A percentile compares a stretch with the other conserved stretches of the same genome.
Evolutionary conservation across 139 green algal species (phyloP).

Genomic region (Tetradesmus obliquus): DNA sequence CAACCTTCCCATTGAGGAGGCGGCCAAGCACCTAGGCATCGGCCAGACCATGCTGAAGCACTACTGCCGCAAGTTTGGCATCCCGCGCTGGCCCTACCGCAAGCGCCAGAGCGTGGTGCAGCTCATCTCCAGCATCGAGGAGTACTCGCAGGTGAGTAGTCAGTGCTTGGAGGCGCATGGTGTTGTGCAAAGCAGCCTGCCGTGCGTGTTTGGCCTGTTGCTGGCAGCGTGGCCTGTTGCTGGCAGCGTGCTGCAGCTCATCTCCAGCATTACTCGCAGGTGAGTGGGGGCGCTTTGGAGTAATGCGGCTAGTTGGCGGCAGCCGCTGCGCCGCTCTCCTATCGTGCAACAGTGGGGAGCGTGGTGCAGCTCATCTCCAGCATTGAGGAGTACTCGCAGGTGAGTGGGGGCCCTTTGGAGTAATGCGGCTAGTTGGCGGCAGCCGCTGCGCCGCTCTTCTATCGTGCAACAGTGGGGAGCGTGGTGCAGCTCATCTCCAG

Average conservation of each 20-base stretch:
- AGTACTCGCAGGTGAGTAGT: constrained; percentile 6
- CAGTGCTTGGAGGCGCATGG: background rate
- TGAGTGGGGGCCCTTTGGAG: background rate
- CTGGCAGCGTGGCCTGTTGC: too few relatives aligned
- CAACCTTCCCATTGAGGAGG: constrained; percentile 72
- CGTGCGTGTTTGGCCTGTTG: too few relatives aligned
- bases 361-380: constrained; percentile 63
- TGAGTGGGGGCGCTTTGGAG: background rate
- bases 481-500: constrained; percentile 63
- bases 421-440: too few relatives aligned
- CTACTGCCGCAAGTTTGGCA: constrained; percentile 73
- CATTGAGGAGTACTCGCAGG: constrained; percentile 42
- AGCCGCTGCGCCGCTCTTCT: too few relatives aligned
- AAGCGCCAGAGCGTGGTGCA: constrained; percentile 71
- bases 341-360: too few relatives aligned
- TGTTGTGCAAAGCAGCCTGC: background rate
- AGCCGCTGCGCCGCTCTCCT: too few relatives aligned
- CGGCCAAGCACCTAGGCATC: constrained; percentile 64
- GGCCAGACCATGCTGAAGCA: constrained; percentile 78
- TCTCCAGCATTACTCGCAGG: constrained; percentile 50
- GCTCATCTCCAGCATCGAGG: constrained; percentile 65
- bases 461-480: too few relatives aligned
- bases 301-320: too few relatives aligned
- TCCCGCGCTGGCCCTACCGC: constrained; percentile 75
- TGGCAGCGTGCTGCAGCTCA: constrained; percentile 53